These are phyloP conservation scores for Hypoxylon rickii DNA, from an alignment of 495 filamentous ascomycete species.

Conservation along the genomic window DNA sequence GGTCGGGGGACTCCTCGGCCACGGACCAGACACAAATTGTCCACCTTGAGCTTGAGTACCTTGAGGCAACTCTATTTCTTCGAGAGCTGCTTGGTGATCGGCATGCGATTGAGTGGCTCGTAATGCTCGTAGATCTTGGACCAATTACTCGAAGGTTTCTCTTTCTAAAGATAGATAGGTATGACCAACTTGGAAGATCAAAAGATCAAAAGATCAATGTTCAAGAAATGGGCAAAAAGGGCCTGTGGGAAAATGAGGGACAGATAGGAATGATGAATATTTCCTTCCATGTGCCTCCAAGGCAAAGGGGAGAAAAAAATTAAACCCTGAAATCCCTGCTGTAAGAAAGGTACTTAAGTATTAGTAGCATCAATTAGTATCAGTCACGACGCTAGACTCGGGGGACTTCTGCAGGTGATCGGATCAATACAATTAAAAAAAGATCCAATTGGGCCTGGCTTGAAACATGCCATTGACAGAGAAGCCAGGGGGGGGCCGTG, in stretches of 20 bases:
- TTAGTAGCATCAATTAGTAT: too few species aligned
- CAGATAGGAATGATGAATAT: too few species aligned
- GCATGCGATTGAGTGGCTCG: conserved; percentile 13
- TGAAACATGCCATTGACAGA: conserved; percentile 31
- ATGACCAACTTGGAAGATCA: conserved; percentile 3
- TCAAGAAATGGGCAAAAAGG: not conserved
- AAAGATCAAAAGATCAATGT: not conserved
- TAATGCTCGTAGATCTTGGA: conserved; percentile 25
- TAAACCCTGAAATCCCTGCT: conserved; percentile 12
- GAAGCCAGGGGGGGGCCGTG: too few species aligned
- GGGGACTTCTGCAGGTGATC: conserved; percentile 11
- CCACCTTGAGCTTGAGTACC: too few species aligned
- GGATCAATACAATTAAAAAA: conserved; percentile 23
- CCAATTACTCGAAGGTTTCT: conserved; percentile 16
- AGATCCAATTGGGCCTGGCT: conserved; percentile 32
- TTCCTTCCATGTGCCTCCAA: too few species aligned
- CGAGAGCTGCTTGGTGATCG: conserved; percentile 12
- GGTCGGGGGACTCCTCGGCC: conserved; percentile 18
- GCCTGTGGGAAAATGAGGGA: not conserved
- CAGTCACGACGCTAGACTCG: conserved; percentile 10
- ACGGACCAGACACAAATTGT: conserved; percentile 21
- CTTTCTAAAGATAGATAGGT: conserved; percentile 25
- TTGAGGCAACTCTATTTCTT: conserved; percentile 34
- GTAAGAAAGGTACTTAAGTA: too few species aligned
- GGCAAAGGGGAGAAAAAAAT: not conserved